phyloP scores from a whole-genome alignment of 495 filamentous ascomycete genomes.

The Podospora pseudoanserina region DNA sequence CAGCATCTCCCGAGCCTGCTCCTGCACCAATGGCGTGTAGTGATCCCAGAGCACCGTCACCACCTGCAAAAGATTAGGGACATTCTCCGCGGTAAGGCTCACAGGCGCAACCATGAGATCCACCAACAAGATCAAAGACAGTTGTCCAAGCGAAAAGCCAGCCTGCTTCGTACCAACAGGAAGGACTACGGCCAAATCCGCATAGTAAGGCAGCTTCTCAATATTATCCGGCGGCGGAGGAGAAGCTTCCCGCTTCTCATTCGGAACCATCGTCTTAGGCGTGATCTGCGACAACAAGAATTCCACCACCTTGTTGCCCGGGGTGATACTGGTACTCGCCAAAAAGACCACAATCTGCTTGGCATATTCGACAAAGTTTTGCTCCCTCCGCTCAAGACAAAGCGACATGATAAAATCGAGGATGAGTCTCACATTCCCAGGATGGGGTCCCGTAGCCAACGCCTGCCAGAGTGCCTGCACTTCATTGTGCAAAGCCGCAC shows the following conservation, averaged over 20 bases:
- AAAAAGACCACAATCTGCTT: slow-evolving; percentile 97
- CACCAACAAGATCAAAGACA: slow-evolving; percentile 89
- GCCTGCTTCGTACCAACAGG: slow-evolving; percentile 87
- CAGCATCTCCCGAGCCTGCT: slow-evolving; percentile 95
- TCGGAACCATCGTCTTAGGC: slow-evolving; percentile 82
- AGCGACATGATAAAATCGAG: slow-evolving; percentile 93
- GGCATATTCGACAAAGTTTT: slow-evolving; percentile 94
- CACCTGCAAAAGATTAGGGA: slow-evolving; percentile 84
- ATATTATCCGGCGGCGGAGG: slow-evolving; percentile 67
- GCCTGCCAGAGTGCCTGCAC: slow-evolving; percentile 98
- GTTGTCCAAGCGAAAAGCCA: slow-evolving; percentile 85
- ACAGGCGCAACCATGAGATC: slow-evolving; percentile 94
- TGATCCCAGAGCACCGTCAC: slow-evolving; percentile 95
- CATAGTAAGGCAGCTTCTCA: slow-evolving; percentile 76
- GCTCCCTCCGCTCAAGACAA: slow-evolving; percentile 87
- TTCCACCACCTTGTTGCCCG: slow-evolving; percentile 85
- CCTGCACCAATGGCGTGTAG: slow-evolving; percentile 90
- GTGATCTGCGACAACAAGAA: slow-evolving; percentile 85
- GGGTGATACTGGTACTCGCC: slow-evolving; percentile 75
- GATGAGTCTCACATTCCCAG: slow-evolving; percentile 91
- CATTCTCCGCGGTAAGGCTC: slow-evolving; percentile 67
- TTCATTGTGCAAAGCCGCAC: slow-evolving; percentile 85
- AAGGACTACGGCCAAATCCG: slow-evolving; percentile 72
- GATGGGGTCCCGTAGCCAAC: slow-evolving; percentile 85
- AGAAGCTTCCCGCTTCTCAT: slow-evolving; percentile 70